Base-by-base conservation (phyloP, 495 filamentous ascomycete genomes). In the Aspergillus sclerotioniger region DNA sequence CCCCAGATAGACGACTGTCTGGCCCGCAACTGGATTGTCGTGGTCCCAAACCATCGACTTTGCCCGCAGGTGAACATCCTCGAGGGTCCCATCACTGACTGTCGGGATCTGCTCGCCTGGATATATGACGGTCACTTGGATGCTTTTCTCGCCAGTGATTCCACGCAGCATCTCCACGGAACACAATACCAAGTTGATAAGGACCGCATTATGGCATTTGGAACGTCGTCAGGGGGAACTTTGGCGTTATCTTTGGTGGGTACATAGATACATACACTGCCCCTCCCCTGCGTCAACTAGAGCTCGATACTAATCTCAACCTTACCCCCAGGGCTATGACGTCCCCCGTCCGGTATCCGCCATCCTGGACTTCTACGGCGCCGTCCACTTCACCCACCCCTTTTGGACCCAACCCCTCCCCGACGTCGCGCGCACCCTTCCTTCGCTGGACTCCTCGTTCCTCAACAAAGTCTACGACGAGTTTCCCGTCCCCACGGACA, bases 381-480 rank as follows among this genome's bases (percentile, higher is more conserved):
- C 72, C 12, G 68, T 67, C 0, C 61, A 72, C 56, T 74, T 76
- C 60, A 63, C 62, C 7, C 56, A 72, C 16, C 62, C 71, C 16
- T 65, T 91, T 33, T 86, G 79, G 73, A 75, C 79, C 20, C 75
- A 83, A 9, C 89, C 88, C 0, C 74, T 96, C 17, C 89, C 90
- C 1, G 78, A 80, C 46, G 87, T 92, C 66, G 70, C 70, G 7
- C 65, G 73, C 21, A 71, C 56, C 33, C 58, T 73, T 0, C 72
- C 66, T 0, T 44, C 61, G 0, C 50, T 63, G 1, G 33, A 63
- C 0, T 39, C 61, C 1, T 35, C 48, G 1, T 69, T 72, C 41
- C 52, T 75, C 1, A 46, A 64, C 9, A 20, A 63, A 19, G 33
- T 72, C 17, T 75, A 75, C 54, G 50, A 64, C 1, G 65, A 73